Base-by-base conservation (phyloP, 2,329 filamentous ascomycete genomes). In the Epichloe uncinata region DNA sequence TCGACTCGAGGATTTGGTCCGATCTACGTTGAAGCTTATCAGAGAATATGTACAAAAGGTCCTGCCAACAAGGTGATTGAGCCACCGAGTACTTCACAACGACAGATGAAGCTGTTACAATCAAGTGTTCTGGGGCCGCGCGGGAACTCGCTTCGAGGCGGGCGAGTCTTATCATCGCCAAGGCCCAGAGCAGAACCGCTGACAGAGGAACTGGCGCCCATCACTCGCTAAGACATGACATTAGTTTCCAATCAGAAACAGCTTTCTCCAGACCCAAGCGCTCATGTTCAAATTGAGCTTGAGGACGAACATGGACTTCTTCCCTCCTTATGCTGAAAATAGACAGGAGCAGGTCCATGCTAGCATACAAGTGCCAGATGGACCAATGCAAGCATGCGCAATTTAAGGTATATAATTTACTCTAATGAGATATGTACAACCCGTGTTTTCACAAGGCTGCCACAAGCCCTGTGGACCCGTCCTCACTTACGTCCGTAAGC, bases 1-100 rank as follows among this genome's bases (percentile, higher is more conserved):
- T 44, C 72, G 85, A 52, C 64, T 90, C 1, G 85, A 91, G 61
- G 85, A 86, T 54, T 73, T 86, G n/a, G 77, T 89, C 3, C 71
- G 85, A 44, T 79, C 83, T 1, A 70, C 81, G 13, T 61, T 88
- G 9, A 70, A 65, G 53, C 65, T 82, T 42, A 65, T 69, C 15
- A 68, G 79, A 50, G 80, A 83, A 60, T 84, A 83, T 57, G 67
- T 73, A 20, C 69, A 78, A 49, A 79, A 73, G 44, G 61, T 83
- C 26, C 60, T 84, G 20, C 81, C 81, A 7, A 71, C 78, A 3
- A 70, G 77, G 63, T 78, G 71, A 51, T 40, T 3, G 22, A 5
- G 11, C 16, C 5, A 3, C 11, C 13, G 30, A 33, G 15, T 22
- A 18, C 15, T 33, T 44, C 5, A 43, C 1, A 12, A 37, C 7